Conservation (phyloP, 2,329 filamentous ascomycete genomes). For the Sphaerulina vaccinii region DNA sequence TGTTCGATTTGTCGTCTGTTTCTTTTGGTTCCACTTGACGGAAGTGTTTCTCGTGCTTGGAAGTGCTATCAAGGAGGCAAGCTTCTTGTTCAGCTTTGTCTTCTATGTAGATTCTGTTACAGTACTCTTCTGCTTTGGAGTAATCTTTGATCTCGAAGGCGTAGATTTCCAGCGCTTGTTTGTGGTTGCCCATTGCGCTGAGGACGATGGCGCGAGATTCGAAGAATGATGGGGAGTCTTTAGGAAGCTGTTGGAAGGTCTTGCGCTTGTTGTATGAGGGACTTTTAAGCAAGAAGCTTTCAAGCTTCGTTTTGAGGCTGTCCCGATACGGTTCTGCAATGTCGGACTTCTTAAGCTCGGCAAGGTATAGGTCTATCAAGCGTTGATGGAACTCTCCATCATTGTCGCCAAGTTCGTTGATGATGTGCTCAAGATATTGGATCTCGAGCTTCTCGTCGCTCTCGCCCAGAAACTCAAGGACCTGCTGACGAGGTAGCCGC, state of each 20-base stretch:
- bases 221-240: constrained; percentile 80
- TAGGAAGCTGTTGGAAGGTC: constrained; percentile 74
- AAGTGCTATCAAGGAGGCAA: constrained; percentile 26
- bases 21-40: constrained; percentile 53
- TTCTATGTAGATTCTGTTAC: constrained; percentile 76
- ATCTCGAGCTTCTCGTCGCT: constrained; percentile 72
- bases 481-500: constrained; percentile 72
- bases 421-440: constrained; percentile 85
- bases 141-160: constrained; percentile 91
- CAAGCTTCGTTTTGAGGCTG: constrained; percentile 56
- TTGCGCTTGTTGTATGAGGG: constrained; percentile 66
- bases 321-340: constrained; percentile 38
- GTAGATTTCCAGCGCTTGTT: constrained; percentile 94
- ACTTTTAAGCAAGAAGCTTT: constrained; percentile 73
- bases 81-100: constrained; percentile 37
- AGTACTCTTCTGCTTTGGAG: constrained; percentile 94
- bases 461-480: constrained; percentile 69
- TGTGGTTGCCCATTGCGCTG: constrained; percentile 92
- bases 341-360: constrained; percentile 45
- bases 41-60: constrained; percentile 32
- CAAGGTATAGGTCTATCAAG: constrained; percentile 71
- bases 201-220: constrained; percentile 88
- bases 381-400: constrained; percentile 85
- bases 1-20: constrained; percentile 60
- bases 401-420: constrained; percentile 79